A percentile compares a stretch with the other conserved stretches of the same genome.
phyloP scores from a whole-genome alignment of 208 protist genomes.

The Acanthamoeba healyi region DNA sequence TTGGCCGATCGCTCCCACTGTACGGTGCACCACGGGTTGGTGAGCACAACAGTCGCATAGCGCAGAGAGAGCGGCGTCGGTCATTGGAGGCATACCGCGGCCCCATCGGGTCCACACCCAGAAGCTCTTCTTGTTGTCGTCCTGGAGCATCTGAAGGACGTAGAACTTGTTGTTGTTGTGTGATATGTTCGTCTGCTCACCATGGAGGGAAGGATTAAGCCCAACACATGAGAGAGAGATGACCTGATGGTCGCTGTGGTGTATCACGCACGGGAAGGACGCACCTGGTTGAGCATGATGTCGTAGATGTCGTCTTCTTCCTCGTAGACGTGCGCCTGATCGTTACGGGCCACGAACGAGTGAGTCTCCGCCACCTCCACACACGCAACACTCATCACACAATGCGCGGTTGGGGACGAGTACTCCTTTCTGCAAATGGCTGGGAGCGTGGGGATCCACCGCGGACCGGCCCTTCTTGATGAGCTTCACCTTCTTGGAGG shows the following conservation, averaged over 20 bases:
- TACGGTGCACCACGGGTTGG: background rate
- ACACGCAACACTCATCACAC: too few relatives aligned
- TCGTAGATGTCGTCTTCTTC: conserved; percentile 74
- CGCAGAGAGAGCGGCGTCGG: too few relatives aligned
- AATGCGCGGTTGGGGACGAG: background rate
- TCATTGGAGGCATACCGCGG: conserved; percentile 52
- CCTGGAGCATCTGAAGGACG: conserved; percentile 60
- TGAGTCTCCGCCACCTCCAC: background rate
- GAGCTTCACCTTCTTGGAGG: conserved; percentile 67
- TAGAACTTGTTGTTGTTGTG: conserved; percentile 79
- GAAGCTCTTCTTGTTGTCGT: conserved; percentile 64
- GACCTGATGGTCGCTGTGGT: background rate
- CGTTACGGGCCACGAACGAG: background rate
- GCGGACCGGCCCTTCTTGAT: conserved; percentile 72
- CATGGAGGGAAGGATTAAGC: background rate
- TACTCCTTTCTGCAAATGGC: conserved; percentile 59
- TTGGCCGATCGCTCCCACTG: conserved; percentile 71
- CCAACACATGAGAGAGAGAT: background rate
- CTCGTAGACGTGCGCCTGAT: conserved; percentile 68
- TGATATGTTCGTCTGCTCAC: conserved; percentile 61
- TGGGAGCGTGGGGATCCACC: conserved; percentile 28
- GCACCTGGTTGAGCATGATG: conserved; percentile 71
- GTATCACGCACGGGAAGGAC: too few relatives aligned
- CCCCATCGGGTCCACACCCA: conserved; percentile 73
- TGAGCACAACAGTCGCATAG: too few relatives aligned